Evolutionary conservation across 108 stramenopile species (phyloP).

Genomic region (Cyclotella cryptica): DNA sequence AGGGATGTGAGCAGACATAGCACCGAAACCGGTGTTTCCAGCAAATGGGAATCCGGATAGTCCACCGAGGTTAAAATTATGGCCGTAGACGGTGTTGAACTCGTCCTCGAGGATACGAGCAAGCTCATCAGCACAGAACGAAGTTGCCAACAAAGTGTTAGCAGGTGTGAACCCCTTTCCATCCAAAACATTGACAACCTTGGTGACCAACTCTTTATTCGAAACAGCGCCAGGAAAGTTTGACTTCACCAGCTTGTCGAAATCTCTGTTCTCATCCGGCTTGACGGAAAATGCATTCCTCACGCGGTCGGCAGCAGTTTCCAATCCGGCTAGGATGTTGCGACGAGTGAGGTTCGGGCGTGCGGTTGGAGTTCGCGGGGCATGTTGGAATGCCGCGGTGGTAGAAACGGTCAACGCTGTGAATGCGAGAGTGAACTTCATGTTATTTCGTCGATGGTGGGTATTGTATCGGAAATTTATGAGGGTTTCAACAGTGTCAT

Average conservation of each 20-base stretch:
- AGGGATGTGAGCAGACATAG: constrained; percentile 10
- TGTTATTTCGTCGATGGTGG: not conserved
- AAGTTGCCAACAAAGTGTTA: constrained; percentile 10
- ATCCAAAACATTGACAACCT: not conserved
- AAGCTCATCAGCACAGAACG: constrained; percentile 11
- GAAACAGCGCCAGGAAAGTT: constrained; percentile 11
- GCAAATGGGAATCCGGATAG: constrained; percentile 11
- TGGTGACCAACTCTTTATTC: constrained; percentile 6
- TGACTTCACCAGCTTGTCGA: constrained; percentile 8
- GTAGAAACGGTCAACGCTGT: not conserved
- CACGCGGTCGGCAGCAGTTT: not conserved
- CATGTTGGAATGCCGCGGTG: constrained; percentile 2
- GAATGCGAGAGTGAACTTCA: constrained; percentile 2
- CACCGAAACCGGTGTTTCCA: constrained; percentile 17
- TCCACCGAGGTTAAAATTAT: constrained; percentile 15
- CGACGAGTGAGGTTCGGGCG: constrained; percentile 3
- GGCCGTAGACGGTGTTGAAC: constrained; percentile 6
- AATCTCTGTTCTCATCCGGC: not conserved
- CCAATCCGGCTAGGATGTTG: constrained; percentile 6
- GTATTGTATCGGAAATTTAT: too few species aligned
- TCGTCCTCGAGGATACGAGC: constrained; percentile 13
- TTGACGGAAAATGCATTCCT: not conserved
- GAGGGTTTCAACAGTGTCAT: too few species aligned
- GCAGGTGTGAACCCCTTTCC: constrained; percentile 18
- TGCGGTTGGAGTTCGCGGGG: not conserved